Evolutionary conservation across 2,329 filamentous ascomycete species (phyloP).

Genomic region (Cordyceps farinosa): DNA sequence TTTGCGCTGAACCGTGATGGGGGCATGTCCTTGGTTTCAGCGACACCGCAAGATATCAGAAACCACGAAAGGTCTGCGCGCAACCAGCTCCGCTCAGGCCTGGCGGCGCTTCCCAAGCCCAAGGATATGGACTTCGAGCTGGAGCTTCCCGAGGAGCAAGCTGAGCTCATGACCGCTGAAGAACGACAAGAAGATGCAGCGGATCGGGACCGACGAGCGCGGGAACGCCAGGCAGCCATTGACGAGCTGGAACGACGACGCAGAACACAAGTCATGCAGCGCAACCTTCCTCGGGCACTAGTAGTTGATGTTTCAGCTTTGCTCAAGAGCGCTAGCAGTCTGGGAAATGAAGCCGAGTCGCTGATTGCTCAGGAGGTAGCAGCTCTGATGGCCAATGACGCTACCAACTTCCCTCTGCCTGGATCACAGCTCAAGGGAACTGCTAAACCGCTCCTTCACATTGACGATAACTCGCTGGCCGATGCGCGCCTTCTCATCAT

Average conservation of each 20-base stretch:
- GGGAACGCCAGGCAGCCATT: conserved; percentile 65
- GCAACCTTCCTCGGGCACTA: conserved; percentile 71
- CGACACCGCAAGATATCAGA: conserved; percentile 73
- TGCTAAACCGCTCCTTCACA: conserved; percentile 54
- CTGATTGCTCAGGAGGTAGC: conserved; percentile 76
- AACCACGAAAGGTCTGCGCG: conserved; percentile 66
- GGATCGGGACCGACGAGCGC: conserved; percentile 75
- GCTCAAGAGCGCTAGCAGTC: conserved; percentile 57
- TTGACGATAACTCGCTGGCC: conserved; percentile 69
- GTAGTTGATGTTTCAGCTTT: conserved; percentile 68
- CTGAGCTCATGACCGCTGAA: conserved; percentile 50
- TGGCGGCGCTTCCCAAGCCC: conserved; percentile 84
- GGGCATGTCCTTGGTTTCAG: conserved; percentile 63
- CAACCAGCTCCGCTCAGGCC: conserved; percentile 64
- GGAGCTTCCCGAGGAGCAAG: conserved; percentile 79
- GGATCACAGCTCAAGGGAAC: conserved; percentile 62
- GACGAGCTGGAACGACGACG: conserved; percentile 77
- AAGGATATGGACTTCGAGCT: conserved; percentile 94
- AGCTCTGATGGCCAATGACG: conserved; percentile 77
- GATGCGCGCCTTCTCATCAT: conserved; percentile 75
- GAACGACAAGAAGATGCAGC: conserved; percentile 59
- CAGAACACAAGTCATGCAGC: conserved; percentile 89
- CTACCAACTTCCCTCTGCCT: conserved; percentile 67
- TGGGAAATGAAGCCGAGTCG: conserved; percentile 61
- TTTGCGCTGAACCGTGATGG: conserved; percentile 77